Percentiles rank a stretch among this genome's conserved stretches.
Conservation (phyloP, 225 moss, liverwort and hornwort genomes). For the Straminergon stramineum region DNA sequence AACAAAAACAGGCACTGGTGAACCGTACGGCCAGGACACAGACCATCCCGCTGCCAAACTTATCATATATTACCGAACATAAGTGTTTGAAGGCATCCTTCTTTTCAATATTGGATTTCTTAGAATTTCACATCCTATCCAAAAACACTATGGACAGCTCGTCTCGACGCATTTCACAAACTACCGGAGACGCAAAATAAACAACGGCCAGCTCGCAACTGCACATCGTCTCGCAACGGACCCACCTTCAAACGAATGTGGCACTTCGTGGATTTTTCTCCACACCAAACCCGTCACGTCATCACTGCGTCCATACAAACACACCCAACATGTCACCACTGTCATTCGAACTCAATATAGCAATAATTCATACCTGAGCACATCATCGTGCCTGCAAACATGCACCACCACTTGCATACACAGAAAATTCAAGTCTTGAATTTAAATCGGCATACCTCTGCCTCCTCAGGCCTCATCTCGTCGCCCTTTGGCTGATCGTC, state of each 20-base stretch:
- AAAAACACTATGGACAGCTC: conserved; percentile 42
- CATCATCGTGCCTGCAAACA: not conserved
- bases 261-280: not conserved
- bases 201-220: conserved; percentile 25
- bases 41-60: conserved; percentile 22
- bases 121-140: conserved; percentile 27
- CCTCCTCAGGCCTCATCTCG: conserved; percentile 43
- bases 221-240: conserved; percentile 10
- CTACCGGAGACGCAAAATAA: conserved; percentile 11
- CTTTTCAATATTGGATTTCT: conserved; percentile 25
- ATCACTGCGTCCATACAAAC: conserved; percentile 5
- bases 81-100: conserved; percentile 29
- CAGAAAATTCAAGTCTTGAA: not conserved
- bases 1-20: not conserved
- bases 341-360: not conserved
- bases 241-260: conserved; percentile 3
- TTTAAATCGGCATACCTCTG: conserved; percentile 4
- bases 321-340: not conserved
- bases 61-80: conserved; percentile 31
- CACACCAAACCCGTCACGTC: not conserved
- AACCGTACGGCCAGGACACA: conserved; percentile 13
- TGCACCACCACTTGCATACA: not conserved
- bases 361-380: not conserved
- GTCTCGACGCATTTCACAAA: conserved; percentile 14
- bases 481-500: conserved; percentile 44